Evolutionary conservation across 139 green algal species (phyloP), one percentile per base, ranked within the genome.

Genomic region (Micractinium sp.): DNA sequence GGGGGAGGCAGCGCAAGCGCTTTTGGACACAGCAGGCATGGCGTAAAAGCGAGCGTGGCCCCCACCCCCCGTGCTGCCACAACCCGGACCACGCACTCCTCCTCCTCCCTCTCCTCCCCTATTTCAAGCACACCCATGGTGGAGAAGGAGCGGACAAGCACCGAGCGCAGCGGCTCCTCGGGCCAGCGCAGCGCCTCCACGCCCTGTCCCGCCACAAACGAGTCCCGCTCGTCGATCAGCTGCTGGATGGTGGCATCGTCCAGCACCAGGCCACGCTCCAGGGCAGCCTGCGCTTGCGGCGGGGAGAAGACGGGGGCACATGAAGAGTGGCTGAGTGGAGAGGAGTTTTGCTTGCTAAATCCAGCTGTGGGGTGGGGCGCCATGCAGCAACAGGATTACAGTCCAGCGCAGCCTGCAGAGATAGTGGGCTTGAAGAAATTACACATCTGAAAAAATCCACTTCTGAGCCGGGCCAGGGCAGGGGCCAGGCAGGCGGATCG

Each of bases 181-280:
- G 96, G 96, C 95, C 95, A 98, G 0, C 80, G 60, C 66, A 97
- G 86, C 23, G 79, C 81, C 39, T 93, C 89, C 19, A 90, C 74
- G 67, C 25, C 35, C 25, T 81, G 61, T 20, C 91, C 92, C 29
- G 80, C 78, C 39, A 93, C 66, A 3, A 81, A 73, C 12, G 73
- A 89, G 78, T 95, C 92, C 20, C 47, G 71, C 19, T 92, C 92
- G 3, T 79, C 60, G 4, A 81, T 89, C 53, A 98, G 89, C 92
- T 96, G 95, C 83, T 88, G 82, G 3, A 98, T 89, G 0, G 94
- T 93, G 25, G 90, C 66, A 82, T 96, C 94, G 83, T 98, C 96
- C n/a, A 95, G 95, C 69, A 98, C 89, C 63, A 98, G 92, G 1
- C 96, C 96, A 1, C 92, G 87, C 38, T 95, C 92, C 56, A 98